Evolutionary conservation across 371 early-diverging fungal genomes (phyloP).

Genomic region (Conidiobolus incongruus): DNA sequence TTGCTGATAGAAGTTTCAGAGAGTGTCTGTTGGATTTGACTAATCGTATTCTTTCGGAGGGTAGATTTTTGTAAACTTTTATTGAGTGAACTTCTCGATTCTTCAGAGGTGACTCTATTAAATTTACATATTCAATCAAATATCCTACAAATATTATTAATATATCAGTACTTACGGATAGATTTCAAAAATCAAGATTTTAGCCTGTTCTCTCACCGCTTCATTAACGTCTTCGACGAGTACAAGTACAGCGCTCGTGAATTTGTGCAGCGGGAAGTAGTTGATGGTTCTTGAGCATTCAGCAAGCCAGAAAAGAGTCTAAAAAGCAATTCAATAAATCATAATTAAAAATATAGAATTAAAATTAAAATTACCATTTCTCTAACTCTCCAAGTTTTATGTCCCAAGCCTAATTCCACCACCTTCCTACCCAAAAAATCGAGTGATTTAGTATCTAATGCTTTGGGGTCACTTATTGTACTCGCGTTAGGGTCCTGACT

Average conservation of each 20-base stretch:
- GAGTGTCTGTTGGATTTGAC: neutral
- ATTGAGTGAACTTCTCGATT: neutral
- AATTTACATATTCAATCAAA: no score
- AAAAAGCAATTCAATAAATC: neutral
- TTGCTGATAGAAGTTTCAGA: neutral
- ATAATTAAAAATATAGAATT: neutral
- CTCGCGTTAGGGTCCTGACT: neutral
- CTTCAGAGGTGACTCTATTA: neutral
- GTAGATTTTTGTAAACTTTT: neutral
- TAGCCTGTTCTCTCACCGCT: conserved; percentile 3
- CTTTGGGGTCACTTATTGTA: no score
- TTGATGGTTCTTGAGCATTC: neutral
- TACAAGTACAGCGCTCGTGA: neutral
- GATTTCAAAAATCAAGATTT: conserved; percentile 1
- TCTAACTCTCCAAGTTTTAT: conserved; percentile 2
- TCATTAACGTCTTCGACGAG: conserved; percentile 2
- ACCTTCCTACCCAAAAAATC: neutral
- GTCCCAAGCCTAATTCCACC: neutral
- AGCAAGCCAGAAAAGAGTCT: neutral
- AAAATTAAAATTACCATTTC: conserved; percentile 1
- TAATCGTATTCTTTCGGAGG: neutral
- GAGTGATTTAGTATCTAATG: neutral
- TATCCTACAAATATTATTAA: no score
- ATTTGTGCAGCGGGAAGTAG: conserved; percentile 1
- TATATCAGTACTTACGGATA: neutral